phyloP scores from a whole-genome alignment of 2,329 filamentous ascomycete species.

The Fusarium nurragi region DNA sequence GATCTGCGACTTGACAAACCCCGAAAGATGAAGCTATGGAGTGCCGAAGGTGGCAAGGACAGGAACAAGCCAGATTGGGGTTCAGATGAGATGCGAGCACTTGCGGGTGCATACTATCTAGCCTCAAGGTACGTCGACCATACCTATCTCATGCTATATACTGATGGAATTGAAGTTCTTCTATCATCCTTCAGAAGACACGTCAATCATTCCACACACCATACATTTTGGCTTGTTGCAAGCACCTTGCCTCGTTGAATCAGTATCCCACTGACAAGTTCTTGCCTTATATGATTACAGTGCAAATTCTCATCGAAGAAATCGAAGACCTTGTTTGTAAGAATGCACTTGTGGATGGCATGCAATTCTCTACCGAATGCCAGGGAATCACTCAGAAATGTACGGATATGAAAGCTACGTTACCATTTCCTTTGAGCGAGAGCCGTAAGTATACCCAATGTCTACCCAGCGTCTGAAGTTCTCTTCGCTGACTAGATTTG shows the following conservation, averaged over 20 bases:
- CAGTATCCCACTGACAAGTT: slow-evolving; percentile 40
- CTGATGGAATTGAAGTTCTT: slow-evolving; percentile 33
- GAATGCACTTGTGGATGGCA: not conserved
- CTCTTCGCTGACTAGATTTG: too few species aligned
- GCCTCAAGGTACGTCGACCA: slow-evolving; percentile 39
- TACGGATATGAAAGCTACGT: slow-evolving; percentile 27
- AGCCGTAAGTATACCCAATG: slow-evolving; percentile 36
- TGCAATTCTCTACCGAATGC: slow-evolving; percentile 13
- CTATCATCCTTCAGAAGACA: slow-evolving; percentile 46
- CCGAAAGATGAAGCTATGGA: slow-evolving; percentile 41
- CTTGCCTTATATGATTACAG: slow-evolving; percentile 37
- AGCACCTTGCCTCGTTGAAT: slow-evolving; percentile 25
- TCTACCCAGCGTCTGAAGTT: fast-evolving
- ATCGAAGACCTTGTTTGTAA: slow-evolving; percentile 38
- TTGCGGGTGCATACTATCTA: slow-evolving; percentile 46
- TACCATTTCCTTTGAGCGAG: slow-evolving; percentile 43
- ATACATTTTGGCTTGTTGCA: slow-evolving; percentile 42
- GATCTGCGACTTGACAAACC: slow-evolving; percentile 46
- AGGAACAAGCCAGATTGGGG: slow-evolving; percentile 39
- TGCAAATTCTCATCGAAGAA: slow-evolving; percentile 42
- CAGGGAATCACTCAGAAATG: slow-evolving; percentile 19
- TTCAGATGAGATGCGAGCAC: slow-evolving; percentile 43
- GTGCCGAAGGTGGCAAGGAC: slow-evolving; percentile 33
- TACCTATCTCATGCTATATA: fast-evolving
- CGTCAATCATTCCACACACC: slow-evolving; percentile 37